Conservation (phyloP, 2,329 filamentous ascomycete genomes). For the Aureobasidium melanogenum region DNA sequence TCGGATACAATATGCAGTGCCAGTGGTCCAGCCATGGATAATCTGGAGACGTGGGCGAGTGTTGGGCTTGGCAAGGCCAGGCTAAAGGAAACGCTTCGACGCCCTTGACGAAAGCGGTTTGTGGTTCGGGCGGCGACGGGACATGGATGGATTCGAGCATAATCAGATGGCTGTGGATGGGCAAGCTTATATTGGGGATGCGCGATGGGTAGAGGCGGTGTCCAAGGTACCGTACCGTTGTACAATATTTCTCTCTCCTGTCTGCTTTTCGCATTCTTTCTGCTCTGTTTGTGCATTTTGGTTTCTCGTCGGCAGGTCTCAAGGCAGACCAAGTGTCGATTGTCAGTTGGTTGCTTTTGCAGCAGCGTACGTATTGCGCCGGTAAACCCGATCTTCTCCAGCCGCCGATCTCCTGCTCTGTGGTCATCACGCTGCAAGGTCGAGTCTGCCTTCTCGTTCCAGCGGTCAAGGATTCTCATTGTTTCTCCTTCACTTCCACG, state of each 20-base stretch:
- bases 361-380: not conserved
- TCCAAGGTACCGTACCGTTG: not conserved
- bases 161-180: not conserved
- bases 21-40: not conserved
- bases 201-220: not conserved
- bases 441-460: not conserved
- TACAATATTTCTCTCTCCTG: not conserved
- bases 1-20: not conserved
- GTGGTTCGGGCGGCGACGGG: conserved; percentile 7
- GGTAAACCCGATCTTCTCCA: conserved; percentile 6
- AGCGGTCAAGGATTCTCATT: not conserved
- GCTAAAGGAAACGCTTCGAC: not conserved
- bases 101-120: not conserved
- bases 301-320: not conserved
- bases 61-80: not conserved
- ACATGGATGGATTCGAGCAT: not conserved
- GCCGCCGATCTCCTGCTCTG: not conserved
- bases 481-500: not conserved
- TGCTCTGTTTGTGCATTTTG: not conserved
- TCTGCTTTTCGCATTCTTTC: not conserved
- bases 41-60: not conserved
- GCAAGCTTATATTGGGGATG: not conserved
- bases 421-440: not conserved
- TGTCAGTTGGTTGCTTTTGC: not conserved
- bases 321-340: not conserved